Percentiles rank a stretch among this genome's conserved stretches.
Evolutionary conservation across 495 filamentous ascomycete species (phyloP).

Genomic region (Penicillium lividum): DNA sequence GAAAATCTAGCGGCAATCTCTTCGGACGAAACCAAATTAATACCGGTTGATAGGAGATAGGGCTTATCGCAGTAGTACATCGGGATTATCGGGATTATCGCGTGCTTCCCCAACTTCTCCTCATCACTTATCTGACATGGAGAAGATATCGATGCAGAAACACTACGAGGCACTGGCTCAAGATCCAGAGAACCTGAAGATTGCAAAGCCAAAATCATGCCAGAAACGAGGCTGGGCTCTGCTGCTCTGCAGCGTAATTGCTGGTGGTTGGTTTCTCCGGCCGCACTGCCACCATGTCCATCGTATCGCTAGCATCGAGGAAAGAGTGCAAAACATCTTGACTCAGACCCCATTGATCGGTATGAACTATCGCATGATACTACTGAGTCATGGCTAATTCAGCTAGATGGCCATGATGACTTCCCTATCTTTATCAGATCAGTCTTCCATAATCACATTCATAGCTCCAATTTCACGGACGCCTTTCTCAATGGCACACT

Average conservation of each 20-base stretch:
- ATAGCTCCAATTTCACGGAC: constrained; percentile 67
- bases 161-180: not conserved
- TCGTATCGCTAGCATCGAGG: constrained; percentile 49
- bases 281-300: constrained; percentile 12
- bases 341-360: constrained; percentile 77
- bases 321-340: constrained; percentile 65
- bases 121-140: not conserved
- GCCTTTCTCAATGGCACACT: constrained; percentile 69
- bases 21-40: no score
- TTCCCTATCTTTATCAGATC: constrained; percentile 71
- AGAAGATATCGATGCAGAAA: not conserved
- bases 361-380: constrained; percentile 28
- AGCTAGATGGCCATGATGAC: constrained; percentile 88
- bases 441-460: constrained; percentile 76
- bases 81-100: not conserved
- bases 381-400: not conserved
- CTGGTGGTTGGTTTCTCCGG: constrained; percentile 21
- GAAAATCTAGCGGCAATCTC: no score
- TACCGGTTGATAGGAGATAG: no score
- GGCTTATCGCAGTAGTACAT: no score
- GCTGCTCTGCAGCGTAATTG: constrained; percentile 12
- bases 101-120: not conserved
- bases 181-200: not conserved
- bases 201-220: not conserved
- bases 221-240: constrained; percentile 14